Conservation (phyloP, 2,329 filamentous ascomycete species). For the Xylariaceae sp. region DNA sequence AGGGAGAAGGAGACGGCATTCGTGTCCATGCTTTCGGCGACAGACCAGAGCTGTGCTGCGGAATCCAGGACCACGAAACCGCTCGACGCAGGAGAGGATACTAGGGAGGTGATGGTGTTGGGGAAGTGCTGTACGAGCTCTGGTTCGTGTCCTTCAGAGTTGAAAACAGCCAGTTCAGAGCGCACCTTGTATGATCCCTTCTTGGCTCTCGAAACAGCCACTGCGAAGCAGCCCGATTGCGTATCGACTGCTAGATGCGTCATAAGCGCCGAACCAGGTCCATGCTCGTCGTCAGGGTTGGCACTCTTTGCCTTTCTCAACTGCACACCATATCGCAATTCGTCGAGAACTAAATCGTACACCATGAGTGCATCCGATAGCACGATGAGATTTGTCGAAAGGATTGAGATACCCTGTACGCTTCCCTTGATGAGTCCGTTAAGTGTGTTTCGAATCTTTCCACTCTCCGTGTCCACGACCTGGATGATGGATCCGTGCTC, state of each 20-base stretch:
- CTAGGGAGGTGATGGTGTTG: constrained; percentile 59
- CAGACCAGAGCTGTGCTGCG: constrained; percentile 64
- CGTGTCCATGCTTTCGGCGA: constrained; percentile 55
- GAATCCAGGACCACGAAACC: constrained; percentile 74
- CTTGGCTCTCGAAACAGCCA: constrained; percentile 43
- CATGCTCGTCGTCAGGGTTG: constrained; percentile 30
- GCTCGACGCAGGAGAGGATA: constrained; percentile 57
- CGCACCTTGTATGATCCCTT: constrained; percentile 36
- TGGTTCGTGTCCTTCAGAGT: constrained; percentile 53
- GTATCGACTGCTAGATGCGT: constrained; percentile 68
- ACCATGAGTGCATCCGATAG: constrained; percentile 69
- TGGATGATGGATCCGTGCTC: constrained; percentile 59
- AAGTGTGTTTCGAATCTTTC: constrained; percentile 60
- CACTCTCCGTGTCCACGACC: constrained; percentile 68
- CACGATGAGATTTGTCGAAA: constrained; percentile 69
- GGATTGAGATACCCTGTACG: constrained; percentile 62
- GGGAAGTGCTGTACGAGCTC: constrained; percentile 54
- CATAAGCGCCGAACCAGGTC: constrained; percentile 38
- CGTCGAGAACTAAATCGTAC: constrained; percentile 79
- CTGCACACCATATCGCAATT: constrained; percentile 61
- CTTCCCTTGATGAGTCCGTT: constrained; percentile 61
- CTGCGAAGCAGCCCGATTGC: constrained; percentile 59
- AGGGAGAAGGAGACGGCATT: constrained; percentile 48
- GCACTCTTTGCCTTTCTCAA: constrained; percentile 36
- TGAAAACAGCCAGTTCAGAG: constrained; percentile 62